Conservation (phyloP, 768 basidiomycete genomes). For the Lentinus brumalis region DNA sequence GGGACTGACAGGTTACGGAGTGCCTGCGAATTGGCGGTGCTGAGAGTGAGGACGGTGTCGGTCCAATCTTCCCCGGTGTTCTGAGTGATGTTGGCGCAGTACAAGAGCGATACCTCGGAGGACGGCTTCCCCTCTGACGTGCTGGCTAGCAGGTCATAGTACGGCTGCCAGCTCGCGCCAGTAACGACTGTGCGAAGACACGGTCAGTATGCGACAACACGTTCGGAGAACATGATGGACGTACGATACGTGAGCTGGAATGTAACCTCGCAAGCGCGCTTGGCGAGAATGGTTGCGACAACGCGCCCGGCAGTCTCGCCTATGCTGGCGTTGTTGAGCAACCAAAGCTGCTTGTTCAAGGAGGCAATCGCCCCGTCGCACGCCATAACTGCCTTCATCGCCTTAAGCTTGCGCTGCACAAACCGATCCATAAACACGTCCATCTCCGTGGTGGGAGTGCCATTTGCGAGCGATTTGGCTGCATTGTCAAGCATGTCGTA, state of each 20-base stretch:
- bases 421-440: slow-evolving; percentile 39
- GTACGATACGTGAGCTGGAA: slow-evolving; percentile 56
- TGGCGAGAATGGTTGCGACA: slow-evolving; percentile 8
- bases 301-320: slow-evolving; percentile 8
- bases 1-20: slow-evolving; percentile 22
- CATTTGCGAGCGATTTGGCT: slow-evolving; percentile 47
- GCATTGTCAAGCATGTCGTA: slow-evolving; percentile 46
- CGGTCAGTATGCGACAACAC: neutral
- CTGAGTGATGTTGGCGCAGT: slow-evolving; percentile 56
- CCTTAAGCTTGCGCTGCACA: slow-evolving; percentile 41
- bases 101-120: slow-evolving; percentile 34
- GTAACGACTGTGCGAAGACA: slow-evolving; percentile 45
- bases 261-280: slow-evolving; percentile 27
- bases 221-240: slow-evolving; percentile 16
- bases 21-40: slow-evolving; percentile 48
- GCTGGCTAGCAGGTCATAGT: slow-evolving; percentile 61
- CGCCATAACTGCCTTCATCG: slow-evolving; percentile 35
- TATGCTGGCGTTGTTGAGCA: neutral
- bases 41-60: slow-evolving; percentile 50
- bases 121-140: slow-evolving; percentile 6
- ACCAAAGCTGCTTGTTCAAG: slow-evolving; percentile 8
- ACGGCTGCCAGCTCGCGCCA: slow-evolving; percentile 52
- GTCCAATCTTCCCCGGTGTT: slow-evolving; percentile 65
- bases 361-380: slow-evolving; percentile 46
- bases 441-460: slow-evolving; percentile 28